Evolutionary conservation across 805 yeast species (phyloP), one percentile per base, ranked within the genome.

Genomic region (Yamadazyma sp.): DNA sequence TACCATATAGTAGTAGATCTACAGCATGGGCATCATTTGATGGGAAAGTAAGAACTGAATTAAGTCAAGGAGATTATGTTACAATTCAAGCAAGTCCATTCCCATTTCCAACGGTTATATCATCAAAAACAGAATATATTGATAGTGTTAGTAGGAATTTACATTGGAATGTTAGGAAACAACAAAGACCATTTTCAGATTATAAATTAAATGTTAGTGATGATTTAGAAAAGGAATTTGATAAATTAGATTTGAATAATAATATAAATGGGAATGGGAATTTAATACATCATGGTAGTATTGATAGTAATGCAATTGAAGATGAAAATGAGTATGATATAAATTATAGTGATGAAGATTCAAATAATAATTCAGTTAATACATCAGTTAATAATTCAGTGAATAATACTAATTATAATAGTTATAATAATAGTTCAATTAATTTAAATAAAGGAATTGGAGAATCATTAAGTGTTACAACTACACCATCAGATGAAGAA

Each of bases 21-120:
- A 86, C 96, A 0, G 97, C 98, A 0, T 93, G 96, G 95, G 94
- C 95, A 1, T 82, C 96, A 1, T 93, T 93, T 55, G 98, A 93
- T 60, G 98, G 98, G 9, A 80, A 93, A 47, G 79, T 80, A 15
- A 68, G 98, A 27, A 82, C 87, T 4, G 96, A 93, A 55, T 62
- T 93, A 30, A 60, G 66, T 22, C 78, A 77, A 37, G 97, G 98
- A 7, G 93, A 87, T 55, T 88, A 86, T 49, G 85, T 93, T 22
- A 77, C 88, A 0, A 75, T 93, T 11, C 77, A 78, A 25, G 96
- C 96, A 0, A 80, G 93, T 30, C 86, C 88, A 19, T 91, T 76
- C 61, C 95, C 96, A 15, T 93, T 93, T 67, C 98, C 98, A 4
- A 88, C 96, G 1, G 93, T 93, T 3, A 75, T 80, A 43, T 73